phyloP scores from a whole-genome alignment of 208 protist species.

The Trypanosoma vivax region DNA sequence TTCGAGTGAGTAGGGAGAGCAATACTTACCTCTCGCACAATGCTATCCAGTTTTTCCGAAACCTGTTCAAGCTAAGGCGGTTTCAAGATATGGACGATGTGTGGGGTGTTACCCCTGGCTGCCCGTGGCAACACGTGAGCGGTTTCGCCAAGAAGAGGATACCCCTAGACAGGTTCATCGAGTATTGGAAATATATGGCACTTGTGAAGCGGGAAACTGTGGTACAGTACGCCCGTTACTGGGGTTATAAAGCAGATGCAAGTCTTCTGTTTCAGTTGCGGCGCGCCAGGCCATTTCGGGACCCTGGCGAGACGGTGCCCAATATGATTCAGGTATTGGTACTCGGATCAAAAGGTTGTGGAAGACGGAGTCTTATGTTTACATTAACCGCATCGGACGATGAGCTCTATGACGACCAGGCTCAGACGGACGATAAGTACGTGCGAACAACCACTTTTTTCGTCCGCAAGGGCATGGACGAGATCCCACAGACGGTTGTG shows the following conservation, averaged over 20 bases:
- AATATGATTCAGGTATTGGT: constrained; percentile 76
- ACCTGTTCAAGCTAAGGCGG: constrained; percentile 62
- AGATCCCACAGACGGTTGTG: constrained; percentile 55
- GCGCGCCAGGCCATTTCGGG: constrained; percentile 35
- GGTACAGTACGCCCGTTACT: constrained; percentile 77
- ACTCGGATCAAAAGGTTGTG: constrained; percentile 40
- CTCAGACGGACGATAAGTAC: constrained; percentile 14
- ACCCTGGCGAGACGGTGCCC: constrained; percentile 35
- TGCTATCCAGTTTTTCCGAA: constrained; percentile 79
- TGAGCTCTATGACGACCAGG: constrained; percentile 13
- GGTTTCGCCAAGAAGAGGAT: constrained; percentile 44
- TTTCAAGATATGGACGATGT: constrained; percentile 46
- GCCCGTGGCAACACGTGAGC: constrained; percentile 61
- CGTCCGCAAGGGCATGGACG: constrained; percentile 23
- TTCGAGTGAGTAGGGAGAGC: constrained; percentile 43
- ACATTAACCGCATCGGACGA: constrained; percentile 28
- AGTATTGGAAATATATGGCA: constrained; percentile 86
- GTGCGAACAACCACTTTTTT: constrained; percentile 58
- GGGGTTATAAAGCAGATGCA: constrained; percentile 81
- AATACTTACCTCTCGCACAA: constrained; percentile 79
- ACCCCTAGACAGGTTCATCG: constrained; percentile 69
- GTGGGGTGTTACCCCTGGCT: constrained; percentile 79
- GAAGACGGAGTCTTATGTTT: constrained; percentile 44
- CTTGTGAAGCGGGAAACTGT: constrained; percentile 56
- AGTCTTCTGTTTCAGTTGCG: constrained; percentile 62